These are phyloP conservation scores for Pseudogymnoascus sp. DNA, from an alignment of 2,329 filamentous ascomycete species.

Conservation along the genomic window DNA sequence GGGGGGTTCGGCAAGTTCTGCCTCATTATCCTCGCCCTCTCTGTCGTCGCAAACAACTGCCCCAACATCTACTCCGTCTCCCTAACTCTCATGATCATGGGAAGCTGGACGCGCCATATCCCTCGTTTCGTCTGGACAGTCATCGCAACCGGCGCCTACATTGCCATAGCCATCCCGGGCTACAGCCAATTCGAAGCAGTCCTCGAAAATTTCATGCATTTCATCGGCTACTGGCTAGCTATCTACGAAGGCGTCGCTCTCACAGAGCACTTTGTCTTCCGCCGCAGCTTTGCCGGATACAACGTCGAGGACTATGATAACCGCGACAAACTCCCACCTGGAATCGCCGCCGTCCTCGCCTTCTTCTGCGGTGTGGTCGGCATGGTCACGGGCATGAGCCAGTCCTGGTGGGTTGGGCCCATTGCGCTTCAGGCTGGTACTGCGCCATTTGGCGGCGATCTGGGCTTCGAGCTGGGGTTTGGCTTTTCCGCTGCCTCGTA, in stretches of 20 bases:
- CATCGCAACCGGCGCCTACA: conserved; percentile 53
- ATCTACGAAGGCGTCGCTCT: conserved; percentile 63
- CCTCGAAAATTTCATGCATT: conserved; percentile 62
- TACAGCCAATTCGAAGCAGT: conserved; percentile 57
- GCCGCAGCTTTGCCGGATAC: conserved; percentile 53
- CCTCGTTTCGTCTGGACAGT: conserved; percentile 62
- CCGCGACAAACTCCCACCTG: conserved; percentile 49
- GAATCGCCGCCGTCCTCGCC: conserved; percentile 53
- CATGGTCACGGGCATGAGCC: conserved; percentile 61
- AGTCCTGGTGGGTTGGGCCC: conserved; percentile 60
- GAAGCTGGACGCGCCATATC: conserved; percentile 48
- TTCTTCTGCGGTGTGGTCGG: conserved; percentile 58
- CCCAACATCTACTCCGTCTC: conserved; percentile 65
- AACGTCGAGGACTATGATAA: conserved; percentile 49
- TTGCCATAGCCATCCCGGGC: conserved; percentile 62
- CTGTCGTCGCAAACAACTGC: conserved; percentile 63
- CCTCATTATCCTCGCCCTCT: conserved; percentile 55
- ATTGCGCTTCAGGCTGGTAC: conserved; percentile 52
- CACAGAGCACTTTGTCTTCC: conserved; percentile 61
- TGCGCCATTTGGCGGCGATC: conserved; percentile 36
- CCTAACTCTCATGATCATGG: conserved; percentile 58
- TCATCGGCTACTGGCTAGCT: conserved; percentile 65
- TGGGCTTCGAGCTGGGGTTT: conserved; percentile 57
- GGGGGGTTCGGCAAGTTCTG: conserved; percentile 68
- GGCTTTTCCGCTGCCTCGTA: conserved; percentile 48